A percentile compares a stretch with the other conserved stretches of the same genome.
Conservation (phyloP, 2,329 filamentous ascomycete species). For the Neofusicoccum cordaticola region DNA sequence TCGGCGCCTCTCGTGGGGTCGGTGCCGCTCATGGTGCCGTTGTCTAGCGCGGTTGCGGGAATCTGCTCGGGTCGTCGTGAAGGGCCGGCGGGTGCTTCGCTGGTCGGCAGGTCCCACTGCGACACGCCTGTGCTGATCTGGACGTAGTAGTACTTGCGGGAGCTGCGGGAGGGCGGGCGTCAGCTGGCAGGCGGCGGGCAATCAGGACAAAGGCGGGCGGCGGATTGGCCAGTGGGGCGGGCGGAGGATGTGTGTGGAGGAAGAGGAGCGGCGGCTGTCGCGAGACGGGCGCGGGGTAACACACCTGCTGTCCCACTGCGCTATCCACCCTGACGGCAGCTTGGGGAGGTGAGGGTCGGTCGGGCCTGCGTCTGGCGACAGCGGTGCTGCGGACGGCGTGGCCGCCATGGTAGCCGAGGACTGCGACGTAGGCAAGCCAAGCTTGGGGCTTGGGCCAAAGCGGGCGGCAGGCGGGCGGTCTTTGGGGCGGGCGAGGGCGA, state of each 20-base stretch:
- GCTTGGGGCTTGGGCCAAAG: not conserved
- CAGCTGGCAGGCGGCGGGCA: slow-evolving; percentile 20
- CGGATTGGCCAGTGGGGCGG: slow-evolving; percentile 20
- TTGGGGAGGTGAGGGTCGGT: slow-evolving; percentile 38
- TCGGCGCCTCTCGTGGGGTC: slow-evolving; percentile 2
- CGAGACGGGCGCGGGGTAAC: slow-evolving; percentile 19
- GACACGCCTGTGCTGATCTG: slow-evolving; percentile 69
- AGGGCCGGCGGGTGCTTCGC: slow-evolving; percentile 17
- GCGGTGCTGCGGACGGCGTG: not conserved
- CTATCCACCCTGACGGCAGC: slow-evolving; percentile 39
- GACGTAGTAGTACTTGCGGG: slow-evolving; percentile 51
- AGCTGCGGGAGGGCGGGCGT: slow-evolving; percentile 29
- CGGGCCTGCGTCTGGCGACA: slow-evolving; percentile 38
- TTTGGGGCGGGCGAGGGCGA: not conserved
- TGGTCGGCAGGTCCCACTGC: slow-evolving; percentile 70
- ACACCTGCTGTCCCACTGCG: slow-evolving; percentile 40
- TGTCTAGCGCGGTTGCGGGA: slow-evolving; percentile 1
- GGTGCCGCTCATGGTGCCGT: not conserved
- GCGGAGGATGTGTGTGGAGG: not conserved
- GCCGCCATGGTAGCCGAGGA: slow-evolving; percentile 15
- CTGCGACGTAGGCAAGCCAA: not conserved
- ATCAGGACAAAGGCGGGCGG: slow-evolving; percentile 24
- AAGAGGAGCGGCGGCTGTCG: not conserved
- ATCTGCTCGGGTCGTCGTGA: slow-evolving; percentile 14
- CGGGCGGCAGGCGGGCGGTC: slow-evolving; percentile 3